Evolutionary conservation across 352 stramenopile species (phyloP), one percentile per base, ranked within the genome.

Genomic region (Globisporangium perplexum): DNA sequence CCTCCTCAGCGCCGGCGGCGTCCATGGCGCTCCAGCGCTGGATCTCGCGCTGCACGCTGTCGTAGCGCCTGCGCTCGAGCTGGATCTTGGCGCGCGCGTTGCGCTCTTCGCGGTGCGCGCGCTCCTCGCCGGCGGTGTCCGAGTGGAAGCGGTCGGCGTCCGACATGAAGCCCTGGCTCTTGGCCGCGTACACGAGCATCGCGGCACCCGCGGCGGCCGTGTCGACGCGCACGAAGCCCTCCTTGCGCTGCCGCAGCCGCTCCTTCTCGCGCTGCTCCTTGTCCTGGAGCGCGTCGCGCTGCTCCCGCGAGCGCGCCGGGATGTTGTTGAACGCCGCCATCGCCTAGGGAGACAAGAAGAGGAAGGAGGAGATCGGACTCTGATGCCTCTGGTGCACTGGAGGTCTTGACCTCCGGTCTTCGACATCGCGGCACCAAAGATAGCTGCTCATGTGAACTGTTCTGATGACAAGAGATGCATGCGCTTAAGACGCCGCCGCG

Each of bases 101-200:
- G 59, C 54, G 65, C 17, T 77, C 77, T 35, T 95, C 74, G 23
- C 86, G 75, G 24, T 46, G 26, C 3, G 72, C 68, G 14, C 85
- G 78, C 57, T 93, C 86, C 57, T 96, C 89, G 0, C 86, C 89
- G 14, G 81, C 83, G 28, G 81, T 92, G 63, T 97, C 90, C 30
- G 86, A 89, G 56, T 96, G 86, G 67, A 96, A 97, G 10, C 88
- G 71, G 41, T 97, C 86, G 26, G 83, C 73, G 57, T 96, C 83
- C 24, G 74, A 77, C 63, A 96, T 80, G 61, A 78, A 96, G 3
- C 86, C 90, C 38, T 83, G 79, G 50, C 71, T 83, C 28, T 71
- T 62, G 1, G 63, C 60, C 1, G 68, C 68, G 54, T 85, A 89
- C 45, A 84, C 79, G 17, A 89, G 56, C 77, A 93, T 89, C 22